Conservation (phyloP, 768 basidiomycete genomes). For the Xerocomellus intermedius region DNA sequence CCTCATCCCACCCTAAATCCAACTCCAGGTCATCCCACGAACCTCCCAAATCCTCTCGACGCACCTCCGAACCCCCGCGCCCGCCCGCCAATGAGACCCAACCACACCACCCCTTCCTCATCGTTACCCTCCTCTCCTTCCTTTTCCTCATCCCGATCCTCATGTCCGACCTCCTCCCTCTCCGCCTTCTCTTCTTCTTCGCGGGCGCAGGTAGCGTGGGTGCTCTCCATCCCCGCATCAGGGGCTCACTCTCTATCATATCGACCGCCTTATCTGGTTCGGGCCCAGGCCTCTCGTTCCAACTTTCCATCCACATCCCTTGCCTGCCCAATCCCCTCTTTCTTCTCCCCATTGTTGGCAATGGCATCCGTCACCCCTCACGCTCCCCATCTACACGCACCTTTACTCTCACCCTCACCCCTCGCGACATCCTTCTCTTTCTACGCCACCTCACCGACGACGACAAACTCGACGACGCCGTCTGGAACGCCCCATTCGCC, state of each 20-base stretch:
- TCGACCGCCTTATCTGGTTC: constrained; percentile 8
- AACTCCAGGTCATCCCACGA: constrained; percentile 35
- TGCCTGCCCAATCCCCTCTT: neutral
- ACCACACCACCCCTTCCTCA: constrained; percentile 35
- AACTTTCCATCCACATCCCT: constrained; percentile 10
- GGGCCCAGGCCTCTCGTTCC: constrained; percentile 19
- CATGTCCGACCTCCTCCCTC: constrained; percentile 41
- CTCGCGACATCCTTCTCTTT: constrained; percentile 31
- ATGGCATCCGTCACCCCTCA: neutral
- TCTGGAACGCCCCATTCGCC: constrained; percentile 63
- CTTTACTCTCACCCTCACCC: constrained; percentile 16
- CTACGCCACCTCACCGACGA: constrained; percentile 52
- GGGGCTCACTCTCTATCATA: neutral
- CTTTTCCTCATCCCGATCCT: constrained; percentile 47
- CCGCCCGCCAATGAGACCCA: neutral
- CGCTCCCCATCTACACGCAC: neutral
- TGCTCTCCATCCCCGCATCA: constrained; percentile 13
- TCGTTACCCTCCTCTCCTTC: constrained; percentile 37
- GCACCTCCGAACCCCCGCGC: neutral
- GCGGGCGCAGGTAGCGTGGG: constrained; percentile 15
- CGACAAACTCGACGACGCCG: constrained; percentile 59
- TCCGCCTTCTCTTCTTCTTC: constrained; percentile 44
- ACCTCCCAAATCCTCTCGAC: constrained; percentile 15
- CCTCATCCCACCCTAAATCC: constrained; percentile 46
- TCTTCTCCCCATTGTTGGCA: neutral